Evolutionary conservation across 2,329 filamentous ascomycete genomes (phyloP), one percentile per base, ranked within the genome.

Genomic region (Orbilia oligospora): DNA sequence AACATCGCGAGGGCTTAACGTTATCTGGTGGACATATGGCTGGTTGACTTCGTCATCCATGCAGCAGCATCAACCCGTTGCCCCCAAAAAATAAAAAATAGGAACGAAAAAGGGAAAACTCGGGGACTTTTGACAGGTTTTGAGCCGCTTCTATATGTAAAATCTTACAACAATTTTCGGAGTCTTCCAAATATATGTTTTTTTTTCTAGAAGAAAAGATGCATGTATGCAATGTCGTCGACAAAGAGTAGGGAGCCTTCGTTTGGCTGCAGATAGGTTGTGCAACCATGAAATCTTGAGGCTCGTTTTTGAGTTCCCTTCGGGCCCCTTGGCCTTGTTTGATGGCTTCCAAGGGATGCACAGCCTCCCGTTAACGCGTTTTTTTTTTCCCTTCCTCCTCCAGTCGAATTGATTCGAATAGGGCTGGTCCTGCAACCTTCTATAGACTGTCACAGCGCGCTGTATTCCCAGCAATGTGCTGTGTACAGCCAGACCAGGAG

Each of bases 1-100:
- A 61, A n/a, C 56, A 61, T 61, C 56, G 56, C 14, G 56, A 61
- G 56, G 38, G 56, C 56, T 61, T 61, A 61, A 61, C 56, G 56
- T 61, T 61, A 61, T 61, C 56, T 61, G 12, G 18, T 36, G 56
- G 6, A 24, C 56, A 61, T 61, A 27, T 44, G 36, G 55, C 24
- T 38, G 55, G 56, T 41, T 18, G 56, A 24, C 5, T 14, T 61
- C 56, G 56, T 61, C 56, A 61, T 61, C 12, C 48, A 51, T 51
- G 48, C 48, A 51, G 48, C 48, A 24, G n/a, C 27, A 30, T 16
- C 41, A 46, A 49, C 1, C 6, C 3, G 30, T 30, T 41, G 33
- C 53, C 20, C 16, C 20, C 33, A 14, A 9, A 18, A 22, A 44
- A 58, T 1, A 22, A 61, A 44, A 30, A 58, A n/a, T n/a, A n/a